Evolutionary conservation across 2,329 filamentous ascomycete species (phyloP).

Genomic region (Venturia effusa): DNA sequence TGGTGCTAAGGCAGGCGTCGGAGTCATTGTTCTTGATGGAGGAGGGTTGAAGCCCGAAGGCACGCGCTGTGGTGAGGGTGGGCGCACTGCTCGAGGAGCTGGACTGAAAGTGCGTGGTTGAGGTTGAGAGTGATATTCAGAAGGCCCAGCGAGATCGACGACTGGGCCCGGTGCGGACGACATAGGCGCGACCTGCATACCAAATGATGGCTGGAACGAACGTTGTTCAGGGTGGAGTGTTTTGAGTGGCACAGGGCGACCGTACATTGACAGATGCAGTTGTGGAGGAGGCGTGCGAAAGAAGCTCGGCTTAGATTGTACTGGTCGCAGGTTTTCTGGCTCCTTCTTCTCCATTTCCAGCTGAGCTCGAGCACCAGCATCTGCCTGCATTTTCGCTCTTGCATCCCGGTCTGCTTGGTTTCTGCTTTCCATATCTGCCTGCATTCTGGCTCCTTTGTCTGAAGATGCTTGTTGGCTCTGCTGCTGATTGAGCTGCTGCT

Average conservation of each 20-base stretch:
- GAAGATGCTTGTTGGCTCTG: neutral
- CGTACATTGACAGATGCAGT: neutral
- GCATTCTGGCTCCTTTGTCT: neutral
- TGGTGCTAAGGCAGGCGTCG: slow-evolving; percentile 6
- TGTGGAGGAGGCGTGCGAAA: neutral
- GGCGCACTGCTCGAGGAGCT: neutral
- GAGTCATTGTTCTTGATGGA: slow-evolving; percentile 1
- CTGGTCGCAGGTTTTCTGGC: neutral
- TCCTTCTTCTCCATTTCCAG: neutral
- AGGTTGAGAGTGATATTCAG: neutral
- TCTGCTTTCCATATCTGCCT: neutral
- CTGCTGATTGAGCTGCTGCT: neutral
- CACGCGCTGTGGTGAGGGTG: neutral
- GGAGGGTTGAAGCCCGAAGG: slow-evolving; percentile 1
- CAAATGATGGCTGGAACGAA: neutral
- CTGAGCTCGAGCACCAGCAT: neutral
- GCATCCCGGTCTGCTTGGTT: neutral
- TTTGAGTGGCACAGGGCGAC: neutral
- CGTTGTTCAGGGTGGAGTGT: neutral
- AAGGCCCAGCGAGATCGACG: slow-evolving; percentile 7
- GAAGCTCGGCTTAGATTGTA: neutral
- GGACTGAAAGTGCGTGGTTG: neutral
- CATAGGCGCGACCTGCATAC: slow-evolving; percentile 1
- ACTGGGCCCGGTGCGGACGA: neutral
- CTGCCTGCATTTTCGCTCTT: slow-evolving; percentile 1